Evolutionary conservation across 75 land plant genomes (phyloP).

Genomic region (Selaginella tamariscina): DNA sequence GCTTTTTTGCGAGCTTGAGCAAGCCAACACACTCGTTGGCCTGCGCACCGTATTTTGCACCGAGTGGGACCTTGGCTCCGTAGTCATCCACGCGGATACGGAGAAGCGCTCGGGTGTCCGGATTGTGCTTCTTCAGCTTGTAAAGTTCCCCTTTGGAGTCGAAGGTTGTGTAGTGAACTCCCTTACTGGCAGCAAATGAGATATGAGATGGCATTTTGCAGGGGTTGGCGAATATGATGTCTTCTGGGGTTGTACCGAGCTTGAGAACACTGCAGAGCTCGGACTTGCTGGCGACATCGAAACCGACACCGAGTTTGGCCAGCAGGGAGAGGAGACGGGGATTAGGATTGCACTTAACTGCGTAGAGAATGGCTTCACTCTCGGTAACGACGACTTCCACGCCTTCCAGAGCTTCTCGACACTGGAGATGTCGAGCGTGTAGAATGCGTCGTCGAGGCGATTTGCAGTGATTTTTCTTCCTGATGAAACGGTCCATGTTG

Average conservation of each 20-base stretch:
- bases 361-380: conserved; percentile 37
- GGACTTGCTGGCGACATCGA: conserved; percentile 45
- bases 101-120: conserved; percentile 20
- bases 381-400: conserved; percentile 27
- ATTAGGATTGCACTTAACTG: conserved; percentile 46
- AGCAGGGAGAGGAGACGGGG: conserved; percentile 21
- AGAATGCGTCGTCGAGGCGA: conserved; percentile 26
- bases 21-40: conserved; percentile 29
- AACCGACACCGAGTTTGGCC: conserved; percentile 32
- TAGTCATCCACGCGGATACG: conserved; percentile 10
- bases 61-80: conserved; percentile 35
- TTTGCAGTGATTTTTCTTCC: neutral
- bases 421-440: conserved; percentile 30
- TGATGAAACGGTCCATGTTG: conserved; percentile 15
- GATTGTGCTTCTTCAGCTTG: conserved; percentile 30
- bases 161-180: conserved; percentile 38
- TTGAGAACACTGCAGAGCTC: conserved; percentile 31
- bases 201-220: conserved; percentile 43
- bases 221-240: conserved; percentile 40
- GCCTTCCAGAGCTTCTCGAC: conserved; percentile 18
- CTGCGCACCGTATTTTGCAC: conserved; percentile 39
- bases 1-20: conserved; percentile 27
- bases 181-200: conserved; percentile 24
- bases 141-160: conserved; percentile 32
- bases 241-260: conserved; percentile 21